Evolutionary conservation across 306 rosid genomes (phyloP), one percentile per base, ranked within the genome.

Genomic region (Crataegus laevigata): DNA sequence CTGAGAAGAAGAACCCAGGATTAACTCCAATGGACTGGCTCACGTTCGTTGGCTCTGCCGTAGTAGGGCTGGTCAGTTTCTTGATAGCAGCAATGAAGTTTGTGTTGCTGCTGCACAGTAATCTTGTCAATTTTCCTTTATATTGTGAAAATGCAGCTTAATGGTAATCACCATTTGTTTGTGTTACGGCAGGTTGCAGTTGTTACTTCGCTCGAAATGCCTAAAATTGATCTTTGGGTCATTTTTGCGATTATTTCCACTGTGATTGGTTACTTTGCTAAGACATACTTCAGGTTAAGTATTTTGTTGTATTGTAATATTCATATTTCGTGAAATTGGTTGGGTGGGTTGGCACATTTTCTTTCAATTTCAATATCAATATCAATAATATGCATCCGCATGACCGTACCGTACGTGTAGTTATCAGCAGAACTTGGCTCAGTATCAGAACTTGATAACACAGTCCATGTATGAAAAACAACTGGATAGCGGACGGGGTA

Each of bases 21-120:
- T 88, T 94, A 82, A 94, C 96, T 82, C 99, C 99, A 81, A 94
- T 89, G 97, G 99, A 94, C 81, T 94, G 99, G 99, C 96, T 90
- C 82, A 92, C 81, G 75, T 92, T 94, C 87, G 85, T 94, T 74
- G 88, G 71, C 54, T 92, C 99, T 78, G 96, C 97, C 76, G 54
- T 88, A 62, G 96, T 94, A 84, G 99, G 99, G 58, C 85, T 94
- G 96, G 99, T 92, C 50, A 82, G 99, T 83, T 69, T 64, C 54
- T 18, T 43, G 26, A 73, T 55, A 40, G 28, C 59, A 66, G 74
- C 71, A 3, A 60, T 25, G 30, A 15, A 54, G 28, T 76, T 38
- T 78, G 40, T 71, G 30, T 52, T 22, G 42, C 32, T 47, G 19
- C 43, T 47, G 19, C 70, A 22, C 26, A 21, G 3, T 14, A 50